These are phyloP conservation scores for Apiospora aurea DNA, from an alignment of 2,329 filamentous ascomycete species.

Conservation along the genomic window DNA sequence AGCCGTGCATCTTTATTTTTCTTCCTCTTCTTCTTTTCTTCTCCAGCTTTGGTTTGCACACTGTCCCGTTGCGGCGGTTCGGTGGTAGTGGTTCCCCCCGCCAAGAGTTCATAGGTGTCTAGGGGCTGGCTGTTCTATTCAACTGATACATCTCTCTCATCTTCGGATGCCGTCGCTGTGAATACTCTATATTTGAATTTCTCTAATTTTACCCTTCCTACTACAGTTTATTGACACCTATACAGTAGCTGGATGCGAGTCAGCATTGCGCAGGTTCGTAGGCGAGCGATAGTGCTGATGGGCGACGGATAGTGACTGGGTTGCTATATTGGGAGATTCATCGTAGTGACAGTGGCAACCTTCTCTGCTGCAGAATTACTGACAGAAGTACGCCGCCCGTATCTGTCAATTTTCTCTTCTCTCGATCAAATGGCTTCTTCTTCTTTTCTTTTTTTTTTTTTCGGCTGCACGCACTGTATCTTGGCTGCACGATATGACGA, in stretches of 20 bases:
- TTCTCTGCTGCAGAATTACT: neutral
- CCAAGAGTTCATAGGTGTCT: neutral
- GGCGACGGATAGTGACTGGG: too few relatives aligned
- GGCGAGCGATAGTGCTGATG: neutral
- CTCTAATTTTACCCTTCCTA: too few relatives aligned
- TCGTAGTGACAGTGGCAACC: neutral
- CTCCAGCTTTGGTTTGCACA: neutral
- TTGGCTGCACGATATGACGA: neutral
- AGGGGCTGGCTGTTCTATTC: neutral
- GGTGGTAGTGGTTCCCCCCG: neutral
- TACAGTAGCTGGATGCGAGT: neutral
- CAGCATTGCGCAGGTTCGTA: neutral
- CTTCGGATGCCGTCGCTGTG: neutral
- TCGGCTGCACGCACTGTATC: neutral
- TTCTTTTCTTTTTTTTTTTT: neutral
- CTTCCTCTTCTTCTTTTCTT: too few relatives aligned
- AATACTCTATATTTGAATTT: neutral
- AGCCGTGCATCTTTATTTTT: neutral
- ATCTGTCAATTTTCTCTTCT: neutral
- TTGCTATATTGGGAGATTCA: too few relatives aligned
- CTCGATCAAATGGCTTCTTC: neutral
- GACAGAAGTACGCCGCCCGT: neutral
- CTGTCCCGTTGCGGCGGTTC: neutral
- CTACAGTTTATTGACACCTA: neutral
- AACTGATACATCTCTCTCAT: neutral